These are phyloP conservation scores for Penicillium parvum DNA, from an alignment of 495 filamentous ascomycete genomes.

Conservation along the genomic window DNA sequence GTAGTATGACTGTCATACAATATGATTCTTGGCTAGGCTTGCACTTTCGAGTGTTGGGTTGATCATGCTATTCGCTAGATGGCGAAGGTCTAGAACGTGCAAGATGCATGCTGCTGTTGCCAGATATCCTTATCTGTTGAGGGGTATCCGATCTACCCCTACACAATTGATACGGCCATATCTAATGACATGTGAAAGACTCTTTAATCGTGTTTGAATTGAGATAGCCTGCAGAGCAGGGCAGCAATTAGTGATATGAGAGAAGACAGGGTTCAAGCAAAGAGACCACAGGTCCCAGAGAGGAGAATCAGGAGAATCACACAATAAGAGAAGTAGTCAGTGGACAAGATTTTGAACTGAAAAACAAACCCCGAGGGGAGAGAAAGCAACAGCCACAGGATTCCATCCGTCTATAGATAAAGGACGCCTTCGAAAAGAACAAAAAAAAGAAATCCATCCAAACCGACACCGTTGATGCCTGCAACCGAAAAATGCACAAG, in stretches of 20 bases:
- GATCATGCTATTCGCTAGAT: no score
- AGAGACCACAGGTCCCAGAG: slow-evolving; percentile 26
- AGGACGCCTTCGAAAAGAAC: slow-evolving; percentile 32
- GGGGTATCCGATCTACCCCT: no score
- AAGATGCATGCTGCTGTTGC: no score
- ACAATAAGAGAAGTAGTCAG: slow-evolving; percentile 14
- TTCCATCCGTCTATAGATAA: slow-evolving; percentile 34
- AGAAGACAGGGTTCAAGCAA: slow-evolving; percentile 12
- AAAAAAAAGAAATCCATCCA: slow-evolving; percentile 18
- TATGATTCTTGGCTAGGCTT: no score
- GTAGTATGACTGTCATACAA: no score
- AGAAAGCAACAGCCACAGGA: slow-evolving; percentile 18
- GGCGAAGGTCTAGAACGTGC: no score
- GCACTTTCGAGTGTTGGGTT: no score
- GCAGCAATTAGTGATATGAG: slow-evolving; percentile 20
- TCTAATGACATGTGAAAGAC: no score
- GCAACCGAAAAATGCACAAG: slow-evolving; percentile 40
- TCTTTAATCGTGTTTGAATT: no score
- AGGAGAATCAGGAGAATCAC: slow-evolving; percentile 15
- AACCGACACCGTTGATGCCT: slow-evolving; percentile 33
- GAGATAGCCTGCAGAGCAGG: slow-evolving; percentile 7
- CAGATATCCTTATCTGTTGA: no score
- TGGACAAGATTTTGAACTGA: slow-evolving; percentile 17
- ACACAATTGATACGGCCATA: no score
- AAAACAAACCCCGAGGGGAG: slow-evolving; percentile 7